Percentiles rank a stretch among this genome's conserved stretches.
phyloP scores from a whole-genome alignment of 371 early-diverging fungal species.

The Apophysomyces elegans region DNA sequence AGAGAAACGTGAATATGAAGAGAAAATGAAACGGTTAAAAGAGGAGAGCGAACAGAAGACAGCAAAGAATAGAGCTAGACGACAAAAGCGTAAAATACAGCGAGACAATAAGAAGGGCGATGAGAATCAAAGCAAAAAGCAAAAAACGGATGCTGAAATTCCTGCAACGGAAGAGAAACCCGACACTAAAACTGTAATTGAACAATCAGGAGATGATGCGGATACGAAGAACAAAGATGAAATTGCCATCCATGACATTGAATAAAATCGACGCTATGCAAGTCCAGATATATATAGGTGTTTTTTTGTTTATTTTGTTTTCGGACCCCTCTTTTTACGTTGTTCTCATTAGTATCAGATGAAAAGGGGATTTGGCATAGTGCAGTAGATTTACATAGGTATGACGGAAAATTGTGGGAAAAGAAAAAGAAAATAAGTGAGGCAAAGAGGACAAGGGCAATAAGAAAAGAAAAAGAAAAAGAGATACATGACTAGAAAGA shows the following conservation, averaged over 20 bases:
- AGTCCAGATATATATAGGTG: background rate
- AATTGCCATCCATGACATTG: background rate
- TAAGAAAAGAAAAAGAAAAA: background rate
- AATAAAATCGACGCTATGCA: background rate
- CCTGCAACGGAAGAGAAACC: too few species aligned
- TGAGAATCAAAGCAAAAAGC: constrained; percentile 31
- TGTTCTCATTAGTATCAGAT: too few species aligned
- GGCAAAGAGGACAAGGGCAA: background rate
- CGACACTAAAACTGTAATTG: too few species aligned
- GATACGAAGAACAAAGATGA: constrained; percentile 7
- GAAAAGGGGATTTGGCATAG: constrained; percentile 1
- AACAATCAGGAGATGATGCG: too few species aligned
- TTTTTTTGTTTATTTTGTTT: too few species aligned
- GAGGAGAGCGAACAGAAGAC: constrained; percentile 79
- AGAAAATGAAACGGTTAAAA: constrained; percentile 60
- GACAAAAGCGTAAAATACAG: constrained; percentile 70
- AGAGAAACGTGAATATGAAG: constrained; percentile 59
- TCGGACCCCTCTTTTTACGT: too few species aligned
- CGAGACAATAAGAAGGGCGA: constrained; percentile 21
- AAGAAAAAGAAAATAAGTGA: background rate
- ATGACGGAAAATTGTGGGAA: background rate
- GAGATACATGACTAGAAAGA: background rate
- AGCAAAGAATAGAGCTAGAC: constrained; percentile 84
- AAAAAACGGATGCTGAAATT: constrained; percentile 14
- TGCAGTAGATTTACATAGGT: background rate